Base-by-base conservation (phyloP, 2,329 filamentous ascomycete genomes). In the Lachnellula hyalina region DNA sequence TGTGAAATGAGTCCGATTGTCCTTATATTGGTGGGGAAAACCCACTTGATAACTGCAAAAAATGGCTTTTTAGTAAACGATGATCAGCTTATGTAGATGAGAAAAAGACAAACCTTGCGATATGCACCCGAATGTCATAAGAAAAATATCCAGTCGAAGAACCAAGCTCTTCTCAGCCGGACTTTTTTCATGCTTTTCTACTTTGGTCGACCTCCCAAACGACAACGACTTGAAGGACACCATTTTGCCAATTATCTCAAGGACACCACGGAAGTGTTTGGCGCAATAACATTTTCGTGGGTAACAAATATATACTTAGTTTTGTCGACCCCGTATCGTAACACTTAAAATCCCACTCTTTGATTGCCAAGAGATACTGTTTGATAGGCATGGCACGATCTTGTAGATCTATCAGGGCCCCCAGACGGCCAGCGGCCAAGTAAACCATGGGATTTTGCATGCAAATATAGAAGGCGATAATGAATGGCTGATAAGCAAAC, bases 121-220 rank as follows among this genome's bases (percentile, higher is more conserved):
- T 48, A 73, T 63, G 51, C 71, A 73, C 1, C 72, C 71, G 54
- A 73, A 74, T 1, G 70, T 72, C 61, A 74, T 63, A 0, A 73
- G 61, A 55, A 72, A 72, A 9, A 68, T 62, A 52, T 74, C 72
- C 8, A 73, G 67, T 21, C 69, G 66, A 34, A 67, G 64, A 8
- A 74, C 70, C 15, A 74, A 63, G 7, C 65, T 66, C 54, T 65
- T 68, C 56, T 74, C 72, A 45, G 70, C 70, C 23, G 66, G 57
- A 9, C 61, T 62, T 38, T 63, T 59, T 47, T 63, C 59, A 47
- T 62, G 38, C 60, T 62, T 49, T 41, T 59, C 34, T 60, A 61
- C 40, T 9, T 49, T n/a, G 6, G 49, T 34, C n/a, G 35, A n/a
- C 32, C 35, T n/a, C 36, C 40, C 15, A 25, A 17, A 42, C 19